Evolutionary conservation across 2,329 filamentous ascomycete genomes (phyloP), one percentile per base, ranked within the genome.

Genomic region (Cucurbitaria berberidis): DNA sequence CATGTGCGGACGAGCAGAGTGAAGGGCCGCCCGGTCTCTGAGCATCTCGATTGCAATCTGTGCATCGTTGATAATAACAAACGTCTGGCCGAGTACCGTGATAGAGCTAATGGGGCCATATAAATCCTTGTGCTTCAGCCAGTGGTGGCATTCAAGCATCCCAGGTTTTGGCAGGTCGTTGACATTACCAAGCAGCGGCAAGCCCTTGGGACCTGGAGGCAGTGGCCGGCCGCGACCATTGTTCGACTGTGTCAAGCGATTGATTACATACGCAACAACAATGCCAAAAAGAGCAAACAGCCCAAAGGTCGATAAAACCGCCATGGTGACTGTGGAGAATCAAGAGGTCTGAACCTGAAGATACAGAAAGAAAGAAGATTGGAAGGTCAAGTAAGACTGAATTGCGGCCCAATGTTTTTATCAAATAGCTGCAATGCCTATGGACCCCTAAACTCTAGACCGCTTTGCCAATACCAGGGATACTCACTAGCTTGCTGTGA

Each of bases 101-200:
- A 67, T 44, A 9, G 64, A 68, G 46, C 59, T 66, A 24, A 66
- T 57, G 0, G 62, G 64, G 15, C 63, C 66, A 41, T 69, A 68
- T 3, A 65, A 45, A 13, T 77, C 72, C 58, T 79, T 80, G 53
- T 78, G 74, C 39, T 80, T 68, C 1, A 76, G 48, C 78, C 78
- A 81, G 47, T 81, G 77, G 18, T 73, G 54, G 62, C 69, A 77
- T 45, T 80, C 78, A 8, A 69, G 72, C 34, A 57, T 57, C 0
- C 70, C 73, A 8, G 68, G 50, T 0, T 73, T 64, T 0, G 82
- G 82, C 10, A 84, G 66, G 55, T 84, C 81, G 1, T 60, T 55
- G 15, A 84, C 56, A 58, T 84, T 84, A 3, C 82, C 82, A 3
- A 84, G 26, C 0, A 84, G 13, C 0, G 80, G 80, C 6, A 79